Evolutionary conservation across 192 early-diverging fungal species (phyloP).

Genomic region (Coemansia sp.): DNA sequence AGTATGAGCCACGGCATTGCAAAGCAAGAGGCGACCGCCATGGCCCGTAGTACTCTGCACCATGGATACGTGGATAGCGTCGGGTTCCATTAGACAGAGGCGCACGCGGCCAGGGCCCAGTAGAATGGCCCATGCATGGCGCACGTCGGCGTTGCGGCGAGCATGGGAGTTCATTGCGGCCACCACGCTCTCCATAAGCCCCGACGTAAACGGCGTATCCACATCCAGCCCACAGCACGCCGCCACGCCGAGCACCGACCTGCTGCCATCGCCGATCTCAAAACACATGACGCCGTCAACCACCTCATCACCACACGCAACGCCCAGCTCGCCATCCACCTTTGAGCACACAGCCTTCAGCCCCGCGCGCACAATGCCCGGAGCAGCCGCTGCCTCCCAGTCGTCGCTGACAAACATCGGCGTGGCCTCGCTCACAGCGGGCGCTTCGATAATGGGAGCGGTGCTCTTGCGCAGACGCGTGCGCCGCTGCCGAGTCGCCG

Average conservation of each 20-base stretch:
- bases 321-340: background rate
- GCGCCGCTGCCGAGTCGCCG: background rate
- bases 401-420: background rate
- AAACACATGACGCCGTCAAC: conserved; percentile 7
- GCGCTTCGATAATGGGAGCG: background rate
- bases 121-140: conserved; percentile 32
- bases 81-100: conserved; percentile 39
- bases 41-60: background rate
- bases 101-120: conserved; percentile 24
- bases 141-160: conserved; percentile 22
- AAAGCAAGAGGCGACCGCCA: conserved; percentile 3
- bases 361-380: conserved; percentile 1
- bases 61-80: conserved; percentile 33
- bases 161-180: conserved; percentile 33
- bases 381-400: background rate
- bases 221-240: background rate
- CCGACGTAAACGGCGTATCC: conserved; percentile 30
- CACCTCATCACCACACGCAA: conserved; percentile 7
- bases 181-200: conserved; percentile 38
- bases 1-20: conserved; percentile 4
- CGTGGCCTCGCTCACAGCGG: background rate
- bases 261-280: background rate
- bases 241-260: background rate
- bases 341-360: background rate
- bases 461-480: background rate